Percentiles rank a stretch among this genome's conserved stretches.
phyloP scores from a whole-genome alignment of 768 basidiomycete genomes.

The Suillus sp. region DNA sequence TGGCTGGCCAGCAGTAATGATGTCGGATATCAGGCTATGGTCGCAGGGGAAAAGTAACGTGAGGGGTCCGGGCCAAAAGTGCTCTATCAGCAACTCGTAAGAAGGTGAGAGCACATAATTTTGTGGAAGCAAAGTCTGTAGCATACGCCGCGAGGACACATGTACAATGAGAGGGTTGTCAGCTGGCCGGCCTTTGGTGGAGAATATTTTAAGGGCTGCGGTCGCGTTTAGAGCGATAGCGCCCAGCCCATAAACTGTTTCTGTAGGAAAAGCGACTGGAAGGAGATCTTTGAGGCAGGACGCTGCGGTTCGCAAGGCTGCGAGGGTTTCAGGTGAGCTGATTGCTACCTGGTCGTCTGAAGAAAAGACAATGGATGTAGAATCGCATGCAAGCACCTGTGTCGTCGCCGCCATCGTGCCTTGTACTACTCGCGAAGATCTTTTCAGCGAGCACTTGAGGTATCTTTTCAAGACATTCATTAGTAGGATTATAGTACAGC shows the following conservation, averaged over 20 bases:
- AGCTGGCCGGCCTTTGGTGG: conserved; percentile 86
- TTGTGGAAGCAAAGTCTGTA: conserved; percentile 69
- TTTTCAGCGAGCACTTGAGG: conserved; percentile 31
- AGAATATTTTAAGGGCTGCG: conserved; percentile 77
- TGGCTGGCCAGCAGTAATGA: conserved; percentile 76
- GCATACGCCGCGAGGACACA: conserved; percentile 84
- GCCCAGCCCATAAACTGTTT: conserved; percentile 98
- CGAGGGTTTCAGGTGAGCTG: conserved; percentile 49
- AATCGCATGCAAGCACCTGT: conserved; percentile 61
- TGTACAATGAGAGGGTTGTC: conserved; percentile 99
- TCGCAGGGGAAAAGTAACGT: conserved; percentile 88
- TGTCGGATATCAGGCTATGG: conserved; percentile 58
- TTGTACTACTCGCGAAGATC: not conserved
- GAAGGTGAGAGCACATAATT: conserved; percentile 59
- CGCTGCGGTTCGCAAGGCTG: conserved; percentile 58
- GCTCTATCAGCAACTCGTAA: conserved; percentile 74
- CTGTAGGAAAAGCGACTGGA: conserved; percentile 90
- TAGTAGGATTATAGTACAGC: not conserved
- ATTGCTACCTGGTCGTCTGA: conserved; percentile 49
- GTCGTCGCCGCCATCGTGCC: conserved; percentile 29
- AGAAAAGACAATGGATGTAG: conserved; percentile 59
- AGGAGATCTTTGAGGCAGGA: conserved; percentile 49
- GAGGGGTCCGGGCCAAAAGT: conserved; percentile 95
- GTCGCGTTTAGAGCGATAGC: conserved; percentile 69
- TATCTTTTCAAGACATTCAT: conserved; percentile 15